Evolutionary conservation across 164 flowering plant species (phyloP), one percentile per base, ranked within the genome.

Genomic region (Stephania japonica): DNA sequence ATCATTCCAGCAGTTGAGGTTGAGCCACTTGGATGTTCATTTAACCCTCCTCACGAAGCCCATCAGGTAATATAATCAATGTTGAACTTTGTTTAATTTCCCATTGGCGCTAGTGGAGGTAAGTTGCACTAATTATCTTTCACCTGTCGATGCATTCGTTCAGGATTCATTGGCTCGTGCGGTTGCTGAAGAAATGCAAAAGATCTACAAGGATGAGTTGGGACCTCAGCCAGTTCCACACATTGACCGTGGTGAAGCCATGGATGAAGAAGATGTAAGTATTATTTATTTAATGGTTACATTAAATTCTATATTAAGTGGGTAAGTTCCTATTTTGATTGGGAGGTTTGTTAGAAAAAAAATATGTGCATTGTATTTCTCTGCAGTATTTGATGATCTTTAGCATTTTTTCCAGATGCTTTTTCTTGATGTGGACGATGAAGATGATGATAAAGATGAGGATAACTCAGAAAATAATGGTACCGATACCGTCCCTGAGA

Each of bases 101-200:
- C 10, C 26, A n/a, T 42, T n/a, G 41, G 16, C 11, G 21, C 63
- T 72, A 10, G 18, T 59, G 16, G 49, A 19, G 62, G 25, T 69
- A 61, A 56, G n/a, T 5, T n/a, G 13, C 21, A 53, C 41, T 75
- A 32, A 32, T 32, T 21, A 44, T n/a, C 0, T 50, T 16, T 70
- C 21, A 1, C 11, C 53, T 47, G 10, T 16, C 16, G 53, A 69
- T 71, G 32, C 19, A 19, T 67, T 41, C 10, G 68, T 75, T 25
- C 78, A 95, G 99, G 99, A 93, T 83, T 81, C 90, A 14, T 79
- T 95, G 81, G 99, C 98, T 74, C 78, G 50, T 80, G 99, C 99
- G 72, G 98, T 95, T 76, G 99, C 99, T 5, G 89, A 83, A 24
- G 98, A 93, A 81, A 93, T 95, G 99, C 97, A 93, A 77, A 95